Conservation (phyloP, 768 basidiomycete genomes). For the Pisolithus marmoratus region DNA sequence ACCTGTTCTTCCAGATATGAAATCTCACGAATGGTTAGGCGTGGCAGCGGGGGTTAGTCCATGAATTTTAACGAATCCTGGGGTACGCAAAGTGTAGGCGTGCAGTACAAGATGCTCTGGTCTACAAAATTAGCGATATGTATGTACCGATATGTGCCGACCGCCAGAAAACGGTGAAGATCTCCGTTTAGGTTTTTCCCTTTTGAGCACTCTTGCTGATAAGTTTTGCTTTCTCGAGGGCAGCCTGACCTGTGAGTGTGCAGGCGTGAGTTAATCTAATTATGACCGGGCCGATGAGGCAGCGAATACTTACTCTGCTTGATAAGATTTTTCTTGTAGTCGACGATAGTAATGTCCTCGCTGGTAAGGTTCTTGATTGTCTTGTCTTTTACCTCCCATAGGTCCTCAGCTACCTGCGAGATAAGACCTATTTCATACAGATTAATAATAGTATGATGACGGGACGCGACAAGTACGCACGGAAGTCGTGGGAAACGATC, state of each 20-base stretch:
- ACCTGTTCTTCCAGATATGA: neutral
- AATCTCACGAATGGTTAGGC: too few relatives aligned
- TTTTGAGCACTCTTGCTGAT: conserved; percentile 79
- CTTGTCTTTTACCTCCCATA: conserved; percentile 97
- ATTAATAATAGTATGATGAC: conserved; percentile 6
- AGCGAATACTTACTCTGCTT: conserved; percentile 57
- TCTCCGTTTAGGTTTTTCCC: conserved; percentile 51
- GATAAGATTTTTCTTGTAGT: conserved; percentile 87
- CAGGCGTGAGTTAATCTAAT: conserved; percentile 2
- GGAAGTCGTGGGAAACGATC: conserved; percentile 99
- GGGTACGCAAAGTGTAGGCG: neutral
- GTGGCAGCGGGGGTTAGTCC: too few relatives aligned
- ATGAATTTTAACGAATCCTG: conserved; percentile 2
- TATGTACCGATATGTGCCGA: neutral
- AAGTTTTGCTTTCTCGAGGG: conserved; percentile 90
- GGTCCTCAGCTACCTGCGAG: conserved; percentile 95
- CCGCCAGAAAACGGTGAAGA: neutral
- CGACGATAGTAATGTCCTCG: conserved; percentile 83
- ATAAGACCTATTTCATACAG: conserved; percentile 64
- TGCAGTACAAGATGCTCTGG: neutral
- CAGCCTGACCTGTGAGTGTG: conserved; percentile 54
- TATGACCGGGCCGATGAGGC: conserved; percentile 1
- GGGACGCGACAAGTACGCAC: conserved; percentile 41
- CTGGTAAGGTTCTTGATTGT: conserved; percentile 91
- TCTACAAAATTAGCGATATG: conserved; percentile 1